These are phyloP conservation scores for Calonectria hongkongensis DNA, from an alignment of 2,329 filamentous ascomycete species.

Conservation along the genomic window DNA sequence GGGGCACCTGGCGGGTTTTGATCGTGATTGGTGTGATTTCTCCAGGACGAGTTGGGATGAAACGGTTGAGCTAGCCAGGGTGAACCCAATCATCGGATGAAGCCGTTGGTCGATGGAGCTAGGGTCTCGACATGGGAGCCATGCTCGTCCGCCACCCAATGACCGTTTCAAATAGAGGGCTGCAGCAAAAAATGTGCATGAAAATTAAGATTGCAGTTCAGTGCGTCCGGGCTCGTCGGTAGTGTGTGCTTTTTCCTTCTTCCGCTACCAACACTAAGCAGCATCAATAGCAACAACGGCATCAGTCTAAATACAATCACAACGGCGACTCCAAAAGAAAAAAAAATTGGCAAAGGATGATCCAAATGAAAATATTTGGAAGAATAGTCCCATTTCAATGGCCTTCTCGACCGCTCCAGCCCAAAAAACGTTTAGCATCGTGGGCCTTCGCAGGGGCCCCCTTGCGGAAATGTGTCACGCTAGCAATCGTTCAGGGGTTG, in stretches of 20 bases:
- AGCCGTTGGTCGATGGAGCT: conserved; percentile 16
- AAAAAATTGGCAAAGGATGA: not conserved
- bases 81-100: conserved; percentile 25
- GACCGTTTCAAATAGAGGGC: conserved; percentile 23
- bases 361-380: conserved; percentile 10
- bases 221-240: not conserved
- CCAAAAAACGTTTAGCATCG: conserved; percentile 1
- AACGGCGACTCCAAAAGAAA: not conserved
- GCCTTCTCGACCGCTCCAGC: not conserved
- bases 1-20: too few species aligned
- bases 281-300: not conserved
- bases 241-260: not conserved
- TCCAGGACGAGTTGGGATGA: conserved; percentile 7
- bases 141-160: conserved; percentile 10
- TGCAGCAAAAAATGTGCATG: conserved; percentile 8
- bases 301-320: not conserved
- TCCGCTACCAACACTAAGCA: not conserved
- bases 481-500: conserved; percentile 9
- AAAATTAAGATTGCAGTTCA: conserved; percentile 14
- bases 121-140: conserved; percentile 11
- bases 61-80: not conserved
- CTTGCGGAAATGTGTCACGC: conserved; percentile 7
- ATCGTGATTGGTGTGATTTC: conserved; percentile 16
- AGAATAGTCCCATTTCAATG: not conserved
- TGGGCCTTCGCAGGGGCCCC: not conserved